Evolutionary conservation across 2,329 filamentous ascomycete genomes (phyloP), one percentile per base, ranked within the genome.

Genomic region (Lachnum nothofagi): DNA sequence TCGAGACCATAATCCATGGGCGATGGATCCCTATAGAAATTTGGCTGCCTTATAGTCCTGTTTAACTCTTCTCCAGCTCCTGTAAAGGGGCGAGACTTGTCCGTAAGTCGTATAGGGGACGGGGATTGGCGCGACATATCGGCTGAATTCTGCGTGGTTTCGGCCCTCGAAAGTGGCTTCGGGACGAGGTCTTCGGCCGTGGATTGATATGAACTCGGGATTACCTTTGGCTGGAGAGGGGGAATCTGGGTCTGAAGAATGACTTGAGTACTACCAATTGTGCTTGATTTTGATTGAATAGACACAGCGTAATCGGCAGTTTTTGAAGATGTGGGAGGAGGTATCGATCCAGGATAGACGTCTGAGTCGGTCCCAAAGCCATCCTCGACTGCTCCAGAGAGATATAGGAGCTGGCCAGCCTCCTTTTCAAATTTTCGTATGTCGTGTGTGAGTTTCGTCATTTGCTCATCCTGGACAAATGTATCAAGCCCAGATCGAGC

Each of bases 181-280:
- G 16, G 38, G 14, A 34, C 8, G 6, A 19, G 12, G 22, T 29
- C 35, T 20, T 37, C 45, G 4, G 22, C 35, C 5, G 17, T 22
- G n/a, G 25, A 22, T 20, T 22, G 27, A 38, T 35, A 40, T 14
- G 39, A 42, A 25, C 31, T 46, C 7, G 29, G 19, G 4, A 43
- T 40, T 22, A 43, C 40, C 6, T 20, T 44, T 35, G 46, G 44
- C n/a, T 34, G 44, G 4, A 53, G 23, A 3, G 54, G 45, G 17
- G 61, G 57, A 40, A 61, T 48, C 39, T 63, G 60, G 14, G 64
- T 64, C 38, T 65, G 63, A 25, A 57, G 45, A 16, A 65, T 57
- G 19, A 65, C 46, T 42, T 65, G 63, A 44, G 60, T 49, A 52
- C 59, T 62, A 9, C 51, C 48, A 42, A 51, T 45, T 10, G 49